phyloP scores from a whole-genome alignment of 2,329 filamentous ascomycete species.

The Diaporthe sp. region DNA sequence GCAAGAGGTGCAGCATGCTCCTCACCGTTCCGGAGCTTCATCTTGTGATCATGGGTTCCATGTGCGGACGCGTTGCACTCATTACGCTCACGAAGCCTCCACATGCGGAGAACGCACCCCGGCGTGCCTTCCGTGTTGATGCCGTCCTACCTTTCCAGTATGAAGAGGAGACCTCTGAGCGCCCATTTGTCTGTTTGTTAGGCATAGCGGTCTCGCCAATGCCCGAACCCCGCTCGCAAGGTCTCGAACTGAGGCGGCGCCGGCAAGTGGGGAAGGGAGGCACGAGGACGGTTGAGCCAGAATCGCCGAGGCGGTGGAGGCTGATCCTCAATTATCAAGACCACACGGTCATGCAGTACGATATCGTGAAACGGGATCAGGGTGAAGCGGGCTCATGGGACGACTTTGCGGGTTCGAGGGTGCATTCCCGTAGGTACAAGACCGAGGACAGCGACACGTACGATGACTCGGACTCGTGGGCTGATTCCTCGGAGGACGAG shows the following conservation, averaged over 20 bases:
- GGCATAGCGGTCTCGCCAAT: slow-evolving; percentile 76
- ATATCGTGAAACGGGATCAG: slow-evolving; percentile 53
- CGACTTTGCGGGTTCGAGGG: slow-evolving; percentile 10
- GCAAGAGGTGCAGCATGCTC: slow-evolving; percentile 70
- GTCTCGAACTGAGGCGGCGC: slow-evolving; percentile 38
- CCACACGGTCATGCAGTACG: slow-evolving; percentile 76
- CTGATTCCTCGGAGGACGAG: neutral
- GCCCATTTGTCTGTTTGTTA: slow-evolving; percentile 64
- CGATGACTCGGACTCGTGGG: neutral
- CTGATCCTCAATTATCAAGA: slow-evolving; percentile 79
- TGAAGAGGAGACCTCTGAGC: slow-evolving; percentile 57
- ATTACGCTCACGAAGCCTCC: slow-evolving; percentile 65
- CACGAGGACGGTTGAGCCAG: slow-evolving; percentile 27
- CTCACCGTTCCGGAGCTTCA: slow-evolving; percentile 75
- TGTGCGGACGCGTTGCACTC: slow-evolving; percentile 73
- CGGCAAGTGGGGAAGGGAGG: neutral
- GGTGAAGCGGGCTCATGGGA: slow-evolving; percentile 36
- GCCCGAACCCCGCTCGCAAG: slow-evolving; percentile 54
- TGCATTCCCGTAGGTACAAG: neutral
- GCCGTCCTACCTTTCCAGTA: slow-evolving; percentile 57
- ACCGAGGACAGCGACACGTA: neutral
- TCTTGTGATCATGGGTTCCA: slow-evolving; percentile 74
- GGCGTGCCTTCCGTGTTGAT: slow-evolving; percentile 64
- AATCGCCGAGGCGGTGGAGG: slow-evolving; percentile 64
- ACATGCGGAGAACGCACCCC: slow-evolving; percentile 41